Evolutionary conservation across 1,284 basidiomycete species (phyloP).

Genomic region (Violaceomyces palustris): DNA sequence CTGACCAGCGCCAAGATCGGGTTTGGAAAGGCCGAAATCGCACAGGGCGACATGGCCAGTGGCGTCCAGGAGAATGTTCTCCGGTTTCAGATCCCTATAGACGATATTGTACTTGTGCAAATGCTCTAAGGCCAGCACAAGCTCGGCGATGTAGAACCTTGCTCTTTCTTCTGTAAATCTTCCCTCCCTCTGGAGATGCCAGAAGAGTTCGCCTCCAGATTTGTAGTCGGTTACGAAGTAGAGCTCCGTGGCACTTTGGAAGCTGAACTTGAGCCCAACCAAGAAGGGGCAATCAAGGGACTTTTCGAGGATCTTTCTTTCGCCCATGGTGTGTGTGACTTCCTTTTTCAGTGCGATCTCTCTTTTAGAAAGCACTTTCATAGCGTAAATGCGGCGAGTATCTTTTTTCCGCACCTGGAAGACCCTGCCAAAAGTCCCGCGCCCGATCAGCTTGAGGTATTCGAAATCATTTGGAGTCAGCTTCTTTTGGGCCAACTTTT

Average conservation of each 20-base stretch:
- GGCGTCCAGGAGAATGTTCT: conserved; percentile 94
- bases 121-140: conserved; percentile 90
- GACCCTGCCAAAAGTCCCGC: conserved; percentile 92
- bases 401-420: conserved; percentile 98
- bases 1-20: conserved; percentile 85
- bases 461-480: conserved; percentile 71
- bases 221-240: conserved; percentile 99
- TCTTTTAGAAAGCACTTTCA: conserved; percentile 98
- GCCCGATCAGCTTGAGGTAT: conserved; percentile 96
- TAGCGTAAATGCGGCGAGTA: conserved; percentile 97
- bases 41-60: conserved; percentile 97
- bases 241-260: conserved; percentile 91
- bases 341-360: conserved; percentile 99
- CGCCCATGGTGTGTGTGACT: conserved; percentile 97
- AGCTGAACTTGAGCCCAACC: conserved; percentile 95
- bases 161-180: conserved; percentile 90
- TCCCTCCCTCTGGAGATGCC: conserved; percentile 92
- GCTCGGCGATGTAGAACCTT: conserved; percentile 93
- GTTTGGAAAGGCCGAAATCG: conserved; percentile 96
- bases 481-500: conserved; percentile 54
- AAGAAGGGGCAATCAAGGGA: conserved; percentile 93
- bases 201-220: conserved; percentile 92
- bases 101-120: conserved; percentile 96
- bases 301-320: conserved; percentile 95
- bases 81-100: conserved; percentile 94